Evolutionary conservation across 495 filamentous ascomycete genomes (phyloP).

Genomic region (Hypoxylon crocopeplum): DNA sequence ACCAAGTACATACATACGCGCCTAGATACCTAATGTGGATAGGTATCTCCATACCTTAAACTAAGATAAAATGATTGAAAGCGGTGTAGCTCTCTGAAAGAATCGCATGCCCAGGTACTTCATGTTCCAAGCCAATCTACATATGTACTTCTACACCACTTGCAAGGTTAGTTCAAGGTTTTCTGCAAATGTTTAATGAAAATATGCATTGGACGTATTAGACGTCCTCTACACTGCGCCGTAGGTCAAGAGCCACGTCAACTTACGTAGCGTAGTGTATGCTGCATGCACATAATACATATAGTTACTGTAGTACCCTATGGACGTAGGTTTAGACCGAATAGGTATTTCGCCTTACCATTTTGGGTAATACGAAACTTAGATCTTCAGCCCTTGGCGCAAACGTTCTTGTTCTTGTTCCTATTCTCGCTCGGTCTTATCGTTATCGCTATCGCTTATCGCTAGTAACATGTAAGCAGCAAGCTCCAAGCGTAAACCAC

Average conservation of each 20-base stretch:
- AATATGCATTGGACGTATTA: constrained; percentile 17
- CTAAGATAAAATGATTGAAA: constrained; percentile 18
- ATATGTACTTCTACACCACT: neutral
- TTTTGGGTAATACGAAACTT: constrained; percentile 29
- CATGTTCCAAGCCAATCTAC: neutral
- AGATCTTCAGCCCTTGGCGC: no score
- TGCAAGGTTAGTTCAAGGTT: constrained; percentile 1
- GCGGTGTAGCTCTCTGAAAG: constrained; percentile 24
- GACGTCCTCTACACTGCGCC: constrained; percentile 16
- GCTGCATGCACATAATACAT: constrained; percentile 24
- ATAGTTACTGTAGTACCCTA: constrained; percentile 5
- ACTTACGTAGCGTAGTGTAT: constrained; percentile 21
- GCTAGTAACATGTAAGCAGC: neutral
- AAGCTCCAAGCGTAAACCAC: no score
- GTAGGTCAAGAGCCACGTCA: constrained; percentile 35
- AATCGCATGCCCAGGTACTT: no score
- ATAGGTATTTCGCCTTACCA: constrained; percentile 21
- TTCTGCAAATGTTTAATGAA: constrained; percentile 15
- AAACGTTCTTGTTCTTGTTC: no score
- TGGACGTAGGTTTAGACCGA: neutral
- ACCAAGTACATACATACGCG: no score
- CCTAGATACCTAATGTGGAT: constrained; percentile 16
- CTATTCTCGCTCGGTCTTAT: no score
- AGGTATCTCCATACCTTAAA: constrained; percentile 2
- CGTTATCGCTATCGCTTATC: constrained; percentile 17